Evolutionary conservation across 1,284 basidiomycete species (phyloP).

Genomic region (Fomitopsis palustris): DNA sequence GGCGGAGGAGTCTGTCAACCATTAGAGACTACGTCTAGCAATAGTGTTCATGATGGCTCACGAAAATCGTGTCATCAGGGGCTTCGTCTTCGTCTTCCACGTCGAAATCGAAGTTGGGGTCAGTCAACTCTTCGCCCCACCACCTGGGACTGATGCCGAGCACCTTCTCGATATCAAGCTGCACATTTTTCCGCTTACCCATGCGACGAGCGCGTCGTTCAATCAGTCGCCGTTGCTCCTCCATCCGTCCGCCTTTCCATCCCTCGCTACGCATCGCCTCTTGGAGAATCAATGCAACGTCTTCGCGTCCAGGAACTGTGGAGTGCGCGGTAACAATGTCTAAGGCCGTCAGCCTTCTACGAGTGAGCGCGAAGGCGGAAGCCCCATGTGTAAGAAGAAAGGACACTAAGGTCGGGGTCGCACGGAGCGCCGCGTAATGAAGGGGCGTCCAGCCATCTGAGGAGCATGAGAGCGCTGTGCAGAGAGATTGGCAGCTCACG

Average conservation of each 20-base stretch:
- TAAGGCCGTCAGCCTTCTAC: conserved; percentile 74
- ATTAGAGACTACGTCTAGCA: conserved; percentile 5
- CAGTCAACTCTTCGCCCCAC: conserved; percentile 53
- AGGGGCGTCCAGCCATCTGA: conserved; percentile 92
- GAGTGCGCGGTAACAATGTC: conserved; percentile 84
- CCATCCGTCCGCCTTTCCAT: conserved; percentile 69
- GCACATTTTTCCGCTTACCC: conserved; percentile 47
- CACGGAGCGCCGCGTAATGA: conserved; percentile 89
- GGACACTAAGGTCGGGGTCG: conserved; percentile 88
- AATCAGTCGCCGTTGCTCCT: conserved; percentile 51
- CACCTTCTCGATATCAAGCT: conserved; percentile 50
- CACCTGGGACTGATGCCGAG: conserved; percentile 57
- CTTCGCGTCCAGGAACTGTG: conserved; percentile 74
- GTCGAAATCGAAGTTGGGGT: conserved; percentile 33
- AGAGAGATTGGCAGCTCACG: conserved; percentile 20
- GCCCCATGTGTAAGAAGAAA: conserved; percentile 92
- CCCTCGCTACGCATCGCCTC: conserved; percentile 78
- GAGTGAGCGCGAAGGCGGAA: conserved; percentile 73
- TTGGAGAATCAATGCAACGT: conserved; percentile 75
- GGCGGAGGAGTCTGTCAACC: conserved; percentile 53
- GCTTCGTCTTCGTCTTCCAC: conserved; percentile 43
- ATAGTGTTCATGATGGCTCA: conserved; percentile 33
- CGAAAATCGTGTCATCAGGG: conserved; percentile 40
- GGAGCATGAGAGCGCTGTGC: not conserved
- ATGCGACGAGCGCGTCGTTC: conserved; percentile 58